Evolutionary conservation across 1,284 basidiomycete genomes (phyloP).

Genomic region (Ceratobasidium sp.): DNA sequence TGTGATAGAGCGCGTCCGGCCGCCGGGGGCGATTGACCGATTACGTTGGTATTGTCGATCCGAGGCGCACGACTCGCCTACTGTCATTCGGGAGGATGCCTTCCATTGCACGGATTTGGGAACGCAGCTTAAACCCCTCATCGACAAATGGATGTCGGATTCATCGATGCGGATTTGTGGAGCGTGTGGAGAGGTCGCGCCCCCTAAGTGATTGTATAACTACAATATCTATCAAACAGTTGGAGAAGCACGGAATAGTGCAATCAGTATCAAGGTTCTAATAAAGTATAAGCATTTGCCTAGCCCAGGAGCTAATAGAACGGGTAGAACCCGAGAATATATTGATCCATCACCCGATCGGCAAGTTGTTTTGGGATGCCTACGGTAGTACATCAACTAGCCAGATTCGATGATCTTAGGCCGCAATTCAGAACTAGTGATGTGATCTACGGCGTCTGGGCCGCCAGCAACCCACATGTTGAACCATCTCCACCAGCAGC

Average conservation of each 20-base stretch:
- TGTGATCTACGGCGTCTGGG: too few relatives aligned
- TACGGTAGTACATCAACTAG: too few relatives aligned
- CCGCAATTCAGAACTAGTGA: too few relatives aligned
- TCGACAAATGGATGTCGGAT: conserved; percentile 76
- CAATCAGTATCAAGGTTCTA: not conserved
- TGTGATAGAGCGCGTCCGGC: conserved; percentile 93
- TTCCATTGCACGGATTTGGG: conserved; percentile 94
- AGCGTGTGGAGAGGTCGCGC: conserved; percentile 74
- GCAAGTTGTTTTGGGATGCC: too few relatives aligned
- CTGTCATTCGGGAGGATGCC: conserved; percentile 84
- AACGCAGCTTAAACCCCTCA: conserved; percentile 92
- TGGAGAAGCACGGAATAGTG: not conserved
- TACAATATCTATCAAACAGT: not conserved
- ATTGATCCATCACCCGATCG: too few relatives aligned
- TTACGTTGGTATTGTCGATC: conserved; percentile 95
- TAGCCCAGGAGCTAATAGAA: not conserved
- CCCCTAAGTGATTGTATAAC: conserved; percentile 62
- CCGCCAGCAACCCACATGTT: too few relatives aligned
- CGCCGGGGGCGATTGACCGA: conserved; percentile 74
- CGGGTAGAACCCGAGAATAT: not conserved
- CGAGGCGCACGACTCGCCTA: conserved; percentile 72
- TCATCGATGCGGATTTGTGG: conserved; percentile 73
- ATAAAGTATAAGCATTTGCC: not conserved
- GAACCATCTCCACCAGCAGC: too few relatives aligned
- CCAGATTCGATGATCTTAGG: too few relatives aligned